These are phyloP conservation scores for Phytophthora aleatoria DNA, from an alignment of 352 stramenopile genomes.

Conservation along the genomic window DNA sequence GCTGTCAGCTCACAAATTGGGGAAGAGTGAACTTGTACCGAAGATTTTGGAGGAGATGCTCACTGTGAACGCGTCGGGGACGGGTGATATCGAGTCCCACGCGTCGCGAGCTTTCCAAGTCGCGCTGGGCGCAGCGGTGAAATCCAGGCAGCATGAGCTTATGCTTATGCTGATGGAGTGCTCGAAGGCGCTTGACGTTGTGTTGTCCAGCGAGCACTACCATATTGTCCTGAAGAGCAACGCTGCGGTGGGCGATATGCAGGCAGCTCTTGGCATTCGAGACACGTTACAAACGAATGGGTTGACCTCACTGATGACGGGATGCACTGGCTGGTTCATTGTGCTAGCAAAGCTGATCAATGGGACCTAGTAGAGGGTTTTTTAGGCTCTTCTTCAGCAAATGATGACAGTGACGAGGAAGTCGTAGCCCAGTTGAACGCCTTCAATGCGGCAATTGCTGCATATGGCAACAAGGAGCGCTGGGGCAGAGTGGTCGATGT, in stretches of 20 bases:
- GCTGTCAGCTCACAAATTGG: constrained; percentile 10
- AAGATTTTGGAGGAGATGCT: constrained; percentile 20
- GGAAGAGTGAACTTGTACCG: constrained; percentile 3
- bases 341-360: constrained; percentile 53
- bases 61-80: background rate
- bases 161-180: constrained; percentile 77
- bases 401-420: constrained; percentile 31
- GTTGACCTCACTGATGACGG: constrained; percentile 62
- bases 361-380: constrained; percentile 58
- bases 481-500: constrained; percentile 59
- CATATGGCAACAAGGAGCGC: constrained; percentile 62
- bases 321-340: constrained; percentile 68
- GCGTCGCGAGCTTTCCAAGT: constrained; percentile 12
- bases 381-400: constrained; percentile 22
- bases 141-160: constrained; percentile 66
- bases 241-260: constrained; percentile 53
- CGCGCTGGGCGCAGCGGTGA: constrained; percentile 64
- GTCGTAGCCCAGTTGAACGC: constrained; percentile 52
- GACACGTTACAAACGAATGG: constrained; percentile 49
- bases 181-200: constrained; percentile 54
- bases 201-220: constrained; percentile 69
- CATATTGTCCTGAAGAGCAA: constrained; percentile 79
- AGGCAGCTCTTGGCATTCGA: constrained; percentile 59
- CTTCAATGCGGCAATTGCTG: constrained; percentile 69
- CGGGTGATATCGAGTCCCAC: constrained; percentile 10